Conservation (phyloP, 148 eudicot genomes). For the Oxyria digyna region DNA sequence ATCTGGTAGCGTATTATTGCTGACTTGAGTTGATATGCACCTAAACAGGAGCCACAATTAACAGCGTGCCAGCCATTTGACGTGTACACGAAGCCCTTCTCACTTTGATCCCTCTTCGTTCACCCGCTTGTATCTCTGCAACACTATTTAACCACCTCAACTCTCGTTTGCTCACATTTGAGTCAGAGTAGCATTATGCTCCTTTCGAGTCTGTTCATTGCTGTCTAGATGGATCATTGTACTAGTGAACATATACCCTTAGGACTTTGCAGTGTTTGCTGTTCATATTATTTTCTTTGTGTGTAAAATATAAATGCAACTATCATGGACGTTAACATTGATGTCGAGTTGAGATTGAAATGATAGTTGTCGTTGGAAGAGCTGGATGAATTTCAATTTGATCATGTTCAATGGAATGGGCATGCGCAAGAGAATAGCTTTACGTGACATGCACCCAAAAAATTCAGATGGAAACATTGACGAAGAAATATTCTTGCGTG, state of each 20-base stretch:
- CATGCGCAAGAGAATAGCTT: not conserved
- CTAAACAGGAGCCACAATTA: constrained; percentile 81
- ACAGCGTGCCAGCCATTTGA: constrained; percentile 76
- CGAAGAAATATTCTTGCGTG: not conserved
- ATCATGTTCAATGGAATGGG: not conserved
- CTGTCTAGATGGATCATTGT: not conserved
- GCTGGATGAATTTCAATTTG: no score
- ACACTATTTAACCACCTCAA: not conserved
- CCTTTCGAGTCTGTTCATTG: not conserved
- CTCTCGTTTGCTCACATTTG: not conserved
- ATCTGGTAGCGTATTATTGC: not conserved
- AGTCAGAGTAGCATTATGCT: not conserved
- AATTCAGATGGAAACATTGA: not conserved
- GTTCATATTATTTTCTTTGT: no score
- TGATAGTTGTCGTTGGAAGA: no score
- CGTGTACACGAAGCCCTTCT: constrained; percentile 69
- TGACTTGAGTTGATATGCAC: not conserved
- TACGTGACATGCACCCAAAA: not conserved
- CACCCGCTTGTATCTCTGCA: no score
- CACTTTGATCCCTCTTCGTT: constrained; percentile 15
- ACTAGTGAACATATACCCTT: no score
- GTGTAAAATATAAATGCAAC: not conserved
- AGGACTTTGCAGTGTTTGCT: not conserved
- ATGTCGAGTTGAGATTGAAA: no score
- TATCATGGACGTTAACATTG: no score